phyloP scores from a whole-genome alignment of 345 rosid genomes.

The Eucalyptus victrix region DNA sequence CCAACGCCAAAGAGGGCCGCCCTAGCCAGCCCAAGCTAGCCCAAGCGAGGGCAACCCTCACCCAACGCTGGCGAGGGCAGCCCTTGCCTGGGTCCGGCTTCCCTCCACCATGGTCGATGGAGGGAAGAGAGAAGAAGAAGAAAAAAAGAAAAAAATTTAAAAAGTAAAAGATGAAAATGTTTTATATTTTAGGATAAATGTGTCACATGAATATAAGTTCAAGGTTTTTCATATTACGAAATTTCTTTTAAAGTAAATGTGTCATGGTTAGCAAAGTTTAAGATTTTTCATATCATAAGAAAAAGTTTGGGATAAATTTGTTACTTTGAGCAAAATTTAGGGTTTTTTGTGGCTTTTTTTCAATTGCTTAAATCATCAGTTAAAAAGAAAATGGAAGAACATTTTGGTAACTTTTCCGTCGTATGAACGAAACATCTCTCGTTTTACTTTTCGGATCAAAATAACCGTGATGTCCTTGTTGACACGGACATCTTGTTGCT shows the following conservation, averaged over 20 bases:
- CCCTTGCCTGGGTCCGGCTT: too few species aligned
- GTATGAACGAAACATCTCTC: neutral
- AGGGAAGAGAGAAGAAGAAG: too few species aligned
- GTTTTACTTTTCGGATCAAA: neutral
- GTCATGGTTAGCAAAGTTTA: rapidly evolving
- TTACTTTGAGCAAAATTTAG: rapidly evolving
- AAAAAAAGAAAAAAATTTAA: too few species aligned
- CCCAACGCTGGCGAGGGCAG: rapidly evolving
- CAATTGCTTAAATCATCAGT: too few species aligned
- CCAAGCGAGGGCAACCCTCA: too few species aligned
- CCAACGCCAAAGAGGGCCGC: rapidly evolving
- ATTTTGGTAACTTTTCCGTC: too few species aligned
- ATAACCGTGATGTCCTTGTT: neutral
- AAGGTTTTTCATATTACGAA: rapidly evolving
- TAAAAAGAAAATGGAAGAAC: too few species aligned
- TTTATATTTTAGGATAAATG: rapidly evolving
- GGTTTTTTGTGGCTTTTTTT: too few species aligned
- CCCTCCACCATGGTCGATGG: rapidly evolving
- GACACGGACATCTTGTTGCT: neutral
- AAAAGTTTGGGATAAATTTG: rapidly evolving
- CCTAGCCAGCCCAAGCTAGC: too few species aligned
- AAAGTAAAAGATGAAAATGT: too few species aligned
- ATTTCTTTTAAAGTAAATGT: too few species aligned
- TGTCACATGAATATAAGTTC: rapidly evolving
- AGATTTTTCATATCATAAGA: rapidly evolving